Evolutionary conservation across 2,329 filamentous ascomycete genomes (phyloP), one percentile per base, ranked within the genome.

Genomic region (Verticillium albo-atrum): DNA sequence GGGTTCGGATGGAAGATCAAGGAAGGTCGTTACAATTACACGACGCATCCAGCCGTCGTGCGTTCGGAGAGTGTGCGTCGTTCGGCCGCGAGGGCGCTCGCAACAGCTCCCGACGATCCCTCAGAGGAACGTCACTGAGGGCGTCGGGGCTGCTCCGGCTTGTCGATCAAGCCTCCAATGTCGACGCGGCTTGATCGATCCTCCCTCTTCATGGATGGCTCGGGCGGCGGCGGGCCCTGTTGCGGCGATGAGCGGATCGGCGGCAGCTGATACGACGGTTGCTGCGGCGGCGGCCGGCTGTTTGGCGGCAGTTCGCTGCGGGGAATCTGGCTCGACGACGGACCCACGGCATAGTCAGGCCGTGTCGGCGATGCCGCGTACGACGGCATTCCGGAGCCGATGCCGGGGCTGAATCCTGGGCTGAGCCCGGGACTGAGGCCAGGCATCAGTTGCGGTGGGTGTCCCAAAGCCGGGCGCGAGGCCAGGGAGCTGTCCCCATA

Each of bases 91-190:
- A 30, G 26, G 20, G 6, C 35, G 6, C 14, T 17, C 12, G 15
- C 6, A 37, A 37, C 35, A 37, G 35, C 12, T 17, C 35, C n/a
- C n/a, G 4, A 23, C n/a, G 20, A 7, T 10, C 37, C n/a, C 37
- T 23, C 37, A 47, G 37, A 47, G 37, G 37, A 23, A 23, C 64
- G 37, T 63, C 65, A 73, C 62, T 67, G 65, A 28, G 65, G 61
- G 55, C 65, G 66, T 62, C 63, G 70, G 54, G 64, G 70, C 37
- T 63, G 76, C 65, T 80, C 80, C 26, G 82, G 79, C 71, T 79
- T 83, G 64, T 85, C 86, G 67, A 89, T 83, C 67, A 85, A 76
- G 2, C 84, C 85, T 12, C 80, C 82, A 62, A 88, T 88, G 65
- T 86, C 84, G 55, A 88, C 80, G 17, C 85, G 79, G 37, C 77